phyloP scores from a whole-genome alignment of 2,329 filamentous ascomycete genomes.

The Lomentospora prolificans region DNA sequence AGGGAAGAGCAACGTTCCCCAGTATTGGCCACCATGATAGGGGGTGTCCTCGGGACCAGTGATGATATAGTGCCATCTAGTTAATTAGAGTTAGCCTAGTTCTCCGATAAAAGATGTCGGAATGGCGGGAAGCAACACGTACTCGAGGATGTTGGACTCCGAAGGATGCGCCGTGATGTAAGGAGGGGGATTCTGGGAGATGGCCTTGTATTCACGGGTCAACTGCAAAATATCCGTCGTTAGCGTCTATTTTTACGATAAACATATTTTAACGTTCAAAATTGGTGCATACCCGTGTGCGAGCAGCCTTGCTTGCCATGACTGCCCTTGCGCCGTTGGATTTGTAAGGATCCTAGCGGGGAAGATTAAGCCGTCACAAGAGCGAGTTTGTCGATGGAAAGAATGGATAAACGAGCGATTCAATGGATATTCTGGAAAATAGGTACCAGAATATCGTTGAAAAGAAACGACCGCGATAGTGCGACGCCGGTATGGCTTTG shows the following conservation, averaged over 20 bases:
- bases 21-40: constrained; percentile 93
- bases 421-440: too few relatives aligned
- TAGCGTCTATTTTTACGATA: too few relatives aligned
- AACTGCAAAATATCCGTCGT: constrained; percentile 26
- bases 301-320: constrained; percentile 65
- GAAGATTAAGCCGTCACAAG: not conserved
- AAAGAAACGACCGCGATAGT: not conserved
- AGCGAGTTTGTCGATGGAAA: too few relatives aligned
- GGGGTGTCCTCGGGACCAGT: constrained; percentile 90
- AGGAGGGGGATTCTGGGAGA: constrained; percentile 67
- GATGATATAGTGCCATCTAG: constrained; percentile 87
- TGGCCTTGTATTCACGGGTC: constrained; percentile 53
- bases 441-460: too few relatives aligned
- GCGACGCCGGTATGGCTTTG: constrained; percentile 8
- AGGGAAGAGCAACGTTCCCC: constrained; percentile 93
- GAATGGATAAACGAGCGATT: too few relatives aligned
- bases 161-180: constrained; percentile 86
- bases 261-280: too few relatives aligned
- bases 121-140: constrained; percentile 20
- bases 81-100: constrained; percentile 10
- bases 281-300: constrained; percentile 62
- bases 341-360: not conserved
- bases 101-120: not conserved
- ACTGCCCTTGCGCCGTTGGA: constrained; percentile 8
- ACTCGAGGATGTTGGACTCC: constrained; percentile 86